Conservation (phyloP, 177 flowering plant genomes). For the Vitis hybrid region DNA sequence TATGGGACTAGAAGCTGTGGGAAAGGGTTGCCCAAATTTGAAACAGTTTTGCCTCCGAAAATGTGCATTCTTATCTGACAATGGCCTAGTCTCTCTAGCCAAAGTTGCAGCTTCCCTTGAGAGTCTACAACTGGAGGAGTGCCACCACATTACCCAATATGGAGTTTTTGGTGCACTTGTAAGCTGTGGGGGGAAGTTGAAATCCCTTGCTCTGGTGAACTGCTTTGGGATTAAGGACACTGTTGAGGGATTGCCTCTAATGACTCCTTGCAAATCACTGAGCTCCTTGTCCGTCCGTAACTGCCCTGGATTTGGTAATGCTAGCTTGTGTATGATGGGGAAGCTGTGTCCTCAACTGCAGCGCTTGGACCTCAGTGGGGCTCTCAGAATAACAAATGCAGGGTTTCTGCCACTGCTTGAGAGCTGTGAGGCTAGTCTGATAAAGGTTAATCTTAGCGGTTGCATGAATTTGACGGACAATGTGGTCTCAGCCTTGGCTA, state of each 20-base stretch:
- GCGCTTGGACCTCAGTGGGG: conserved; percentile 64
- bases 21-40: conserved; percentile 70
- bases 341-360: conserved; percentile 74
- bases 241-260: conserved; percentile 15
- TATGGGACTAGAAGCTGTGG: conserved; percentile 68
- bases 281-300: conserved; percentile 53
- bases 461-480: conserved; percentile 71
- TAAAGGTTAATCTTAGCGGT: conserved; percentile 61
- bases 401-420: conserved; percentile 59
- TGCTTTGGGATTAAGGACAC: conserved; percentile 73
- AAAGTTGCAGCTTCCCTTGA: conserved; percentile 60
- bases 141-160: conserved; percentile 70
- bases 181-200: conserved; percentile 53
- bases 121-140: conserved; percentile 76
- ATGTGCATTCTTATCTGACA: conserved; percentile 69
- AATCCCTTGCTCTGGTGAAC: conserved; percentile 55
- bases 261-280: conserved; percentile 61
- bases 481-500: conserved; percentile 43
- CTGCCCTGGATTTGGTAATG: conserved; percentile 83
- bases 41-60: conserved; percentile 60
- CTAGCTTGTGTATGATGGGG: conserved; percentile 58
- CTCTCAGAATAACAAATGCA: conserved; percentile 64
- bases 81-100: conserved; percentile 68
- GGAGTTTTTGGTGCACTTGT: conserved; percentile 63
- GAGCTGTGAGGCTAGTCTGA: conserved; percentile 51